These are phyloP conservation scores for Phytophthora cajani DNA, from an alignment of 352 stramenopile species.

Conservation along the genomic window DNA sequence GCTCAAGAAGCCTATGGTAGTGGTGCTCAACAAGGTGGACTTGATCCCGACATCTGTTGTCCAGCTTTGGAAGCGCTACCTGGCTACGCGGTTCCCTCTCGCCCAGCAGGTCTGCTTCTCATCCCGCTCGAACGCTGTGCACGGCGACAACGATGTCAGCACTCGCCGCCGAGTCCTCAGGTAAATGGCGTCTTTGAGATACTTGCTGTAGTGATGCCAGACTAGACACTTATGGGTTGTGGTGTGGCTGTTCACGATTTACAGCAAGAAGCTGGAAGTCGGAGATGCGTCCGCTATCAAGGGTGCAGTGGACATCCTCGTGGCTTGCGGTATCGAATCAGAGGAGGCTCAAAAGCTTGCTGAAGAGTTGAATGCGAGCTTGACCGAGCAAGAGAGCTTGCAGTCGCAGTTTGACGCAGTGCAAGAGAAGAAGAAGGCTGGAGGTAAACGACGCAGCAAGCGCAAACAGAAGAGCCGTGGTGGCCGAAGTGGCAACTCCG, in stretches of 20 bases:
- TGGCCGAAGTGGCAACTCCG: conserved; percentile 23
- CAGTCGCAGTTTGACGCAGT: conserved; percentile 33
- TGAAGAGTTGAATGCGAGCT: conserved; percentile 62
- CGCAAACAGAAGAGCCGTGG: conserved; percentile 68
- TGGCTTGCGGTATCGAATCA: conserved; percentile 66
- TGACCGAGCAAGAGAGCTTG: conserved; percentile 46
- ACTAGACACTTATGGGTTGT: not conserved
- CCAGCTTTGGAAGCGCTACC: conserved; percentile 70
- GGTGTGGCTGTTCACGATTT: not conserved
- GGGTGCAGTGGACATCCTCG: conserved; percentile 71
- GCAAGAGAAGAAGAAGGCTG: conserved; percentile 49
- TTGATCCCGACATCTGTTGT: conserved; percentile 69
- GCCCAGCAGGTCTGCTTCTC: conserved; percentile 80
- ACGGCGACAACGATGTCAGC: conserved; percentile 71
- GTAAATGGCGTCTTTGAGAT: conserved; percentile 19
- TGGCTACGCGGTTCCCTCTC: conserved; percentile 69
- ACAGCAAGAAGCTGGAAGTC: conserved; percentile 81
- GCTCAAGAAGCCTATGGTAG: conserved; percentile 77
- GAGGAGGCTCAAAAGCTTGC: conserved; percentile 63
- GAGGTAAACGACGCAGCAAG: conserved; percentile 51
- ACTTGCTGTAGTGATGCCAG: not conserved
- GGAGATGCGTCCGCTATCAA: conserved; percentile 70
- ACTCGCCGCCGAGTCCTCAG: conserved; percentile 73
- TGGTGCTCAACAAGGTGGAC: conserved; percentile 90
- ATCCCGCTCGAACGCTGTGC: conserved; percentile 76